Conservation (phyloP, 331 rosid species). For the Spiraea crenata region DNA sequence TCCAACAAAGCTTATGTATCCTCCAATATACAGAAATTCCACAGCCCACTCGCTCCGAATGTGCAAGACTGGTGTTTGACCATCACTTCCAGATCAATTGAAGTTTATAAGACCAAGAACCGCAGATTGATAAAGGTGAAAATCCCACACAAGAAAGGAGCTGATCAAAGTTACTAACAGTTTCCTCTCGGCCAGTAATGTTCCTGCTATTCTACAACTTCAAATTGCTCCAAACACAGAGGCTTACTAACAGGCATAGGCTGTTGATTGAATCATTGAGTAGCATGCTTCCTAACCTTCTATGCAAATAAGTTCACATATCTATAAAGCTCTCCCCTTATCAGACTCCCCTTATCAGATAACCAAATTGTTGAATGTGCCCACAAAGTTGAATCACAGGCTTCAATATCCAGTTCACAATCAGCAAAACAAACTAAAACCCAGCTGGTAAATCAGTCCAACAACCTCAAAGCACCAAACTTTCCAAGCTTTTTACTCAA, state of each 20-base stretch:
- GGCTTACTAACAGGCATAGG: too few species aligned
- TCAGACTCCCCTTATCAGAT: background rate
- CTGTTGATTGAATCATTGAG: too few species aligned
- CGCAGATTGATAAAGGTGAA: conserved; percentile 25
- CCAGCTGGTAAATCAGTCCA: conserved; percentile 1
- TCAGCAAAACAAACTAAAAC: background rate
- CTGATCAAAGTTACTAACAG: conserved; percentile 2
- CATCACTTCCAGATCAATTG: background rate
- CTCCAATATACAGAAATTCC: conserved; percentile 15
- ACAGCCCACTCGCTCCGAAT: conserved; percentile 7
- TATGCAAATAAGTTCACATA: background rate
- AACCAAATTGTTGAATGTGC: background rate
- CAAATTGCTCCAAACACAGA: background rate
- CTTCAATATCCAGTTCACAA: conserved; percentile 12
- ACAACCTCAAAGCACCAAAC: too few species aligned
- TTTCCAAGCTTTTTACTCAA: too few species aligned
- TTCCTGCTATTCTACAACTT: background rate
- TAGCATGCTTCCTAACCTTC: background rate
- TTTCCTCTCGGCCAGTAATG: background rate
- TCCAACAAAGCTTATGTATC: conserved; percentile 15
- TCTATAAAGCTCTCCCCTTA: background rate
- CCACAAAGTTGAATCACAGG: conserved; percentile 13
- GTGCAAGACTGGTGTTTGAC: conserved; percentile 13
- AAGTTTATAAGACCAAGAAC: conserved; percentile 21
- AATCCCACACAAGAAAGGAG: conserved; percentile 1